Conservation (phyloP, 2,329 filamentous ascomycete species). For the Trichoderma sp. region DNA sequence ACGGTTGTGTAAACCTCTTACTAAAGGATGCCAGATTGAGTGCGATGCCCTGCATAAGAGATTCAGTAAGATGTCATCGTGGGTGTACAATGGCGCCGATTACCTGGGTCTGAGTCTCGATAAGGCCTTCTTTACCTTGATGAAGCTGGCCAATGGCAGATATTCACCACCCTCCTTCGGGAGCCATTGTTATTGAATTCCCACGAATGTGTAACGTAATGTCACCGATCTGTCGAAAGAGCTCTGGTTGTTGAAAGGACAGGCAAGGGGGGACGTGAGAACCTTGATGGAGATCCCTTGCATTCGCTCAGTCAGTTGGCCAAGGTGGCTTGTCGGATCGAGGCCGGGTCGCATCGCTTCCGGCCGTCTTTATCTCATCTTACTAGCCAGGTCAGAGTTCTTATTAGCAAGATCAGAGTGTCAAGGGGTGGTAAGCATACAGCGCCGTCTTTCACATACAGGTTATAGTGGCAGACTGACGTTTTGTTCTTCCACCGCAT, state of each 20-base stretch:
- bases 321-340: not conserved
- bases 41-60: not conserved
- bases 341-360: not conserved
- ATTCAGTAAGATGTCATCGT: not conserved
- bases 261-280: not conserved
- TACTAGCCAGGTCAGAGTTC: not conserved
- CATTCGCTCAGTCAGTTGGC: not conserved
- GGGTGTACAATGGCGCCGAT: not conserved
- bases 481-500: too few relatives aligned
- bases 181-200: not conserved
- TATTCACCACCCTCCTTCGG: not conserved
- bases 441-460: too few relatives aligned
- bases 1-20: not conserved
- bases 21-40: not conserved
- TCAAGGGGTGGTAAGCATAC: too few relatives aligned
- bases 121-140: not conserved
- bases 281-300: not conserved
- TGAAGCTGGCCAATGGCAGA: not conserved
- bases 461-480: too few relatives aligned
- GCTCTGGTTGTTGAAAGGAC: not conserved
- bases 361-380: not conserved
- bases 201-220: not conserved
- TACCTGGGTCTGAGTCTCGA: not conserved
- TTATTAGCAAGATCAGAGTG: not conserved
- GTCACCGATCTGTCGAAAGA: not conserved